A percentile compares a stretch with the other conserved stretches of the same genome.
Conservation (phyloP, 1,284 basidiomycete genomes). For the Malassezia yamatoensis region DNA sequence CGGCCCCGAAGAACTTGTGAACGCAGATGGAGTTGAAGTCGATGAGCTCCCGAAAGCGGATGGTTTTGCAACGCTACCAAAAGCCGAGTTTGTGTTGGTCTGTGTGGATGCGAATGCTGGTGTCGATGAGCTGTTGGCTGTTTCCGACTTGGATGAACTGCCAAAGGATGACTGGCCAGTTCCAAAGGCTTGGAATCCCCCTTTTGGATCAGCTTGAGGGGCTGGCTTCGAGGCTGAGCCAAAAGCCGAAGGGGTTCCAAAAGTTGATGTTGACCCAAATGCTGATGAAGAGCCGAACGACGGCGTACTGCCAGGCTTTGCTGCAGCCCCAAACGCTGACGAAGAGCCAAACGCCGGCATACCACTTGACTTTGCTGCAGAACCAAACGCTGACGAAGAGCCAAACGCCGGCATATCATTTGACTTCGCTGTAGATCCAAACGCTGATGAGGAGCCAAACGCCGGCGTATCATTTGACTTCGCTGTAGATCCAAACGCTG, state of each 20-base stretch:
- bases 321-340: conserved; percentile 46
- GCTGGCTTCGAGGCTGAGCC: not conserved
- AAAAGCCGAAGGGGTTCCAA: not conserved
- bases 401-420: conserved; percentile 7
- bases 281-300: not conserved
- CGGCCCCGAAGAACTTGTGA: conserved; percentile 36
- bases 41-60: conserved; percentile 44
- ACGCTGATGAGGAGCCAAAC: too few relatives aligned
- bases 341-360: too few relatives aligned
- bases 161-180: too few relatives aligned
- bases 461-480: not conserved
- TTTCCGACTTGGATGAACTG: too few relatives aligned
- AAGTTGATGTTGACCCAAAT: not conserved
- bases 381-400: not conserved
- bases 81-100: too few relatives aligned
- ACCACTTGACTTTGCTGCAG: not conserved
- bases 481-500: conserved; percentile 47
- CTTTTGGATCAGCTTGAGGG: not conserved
- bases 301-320: conserved; percentile 4
- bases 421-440: too few relatives aligned
- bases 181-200: too few relatives aligned
- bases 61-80: too few relatives aligned
- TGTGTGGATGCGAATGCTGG: too few relatives aligned
- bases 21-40: conserved; percentile 29
- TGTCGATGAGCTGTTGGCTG: too few relatives aligned